Evolutionary conservation across 2,329 filamentous ascomycete species (phyloP), one percentile per base, ranked within the genome.

Genomic region (Exophiala sideris): DNA sequence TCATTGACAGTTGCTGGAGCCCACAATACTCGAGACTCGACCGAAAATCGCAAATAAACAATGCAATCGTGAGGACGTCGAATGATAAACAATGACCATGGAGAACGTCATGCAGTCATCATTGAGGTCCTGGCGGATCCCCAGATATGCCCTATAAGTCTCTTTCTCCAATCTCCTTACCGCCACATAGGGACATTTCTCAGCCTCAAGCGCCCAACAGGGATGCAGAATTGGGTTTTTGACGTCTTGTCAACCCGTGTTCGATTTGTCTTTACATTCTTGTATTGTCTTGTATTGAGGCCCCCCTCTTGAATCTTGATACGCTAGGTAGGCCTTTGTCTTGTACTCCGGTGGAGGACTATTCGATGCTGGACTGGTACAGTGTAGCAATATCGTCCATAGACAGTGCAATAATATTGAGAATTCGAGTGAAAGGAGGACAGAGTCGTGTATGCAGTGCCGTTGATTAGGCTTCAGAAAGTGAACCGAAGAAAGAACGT

Each of bases 81-180:
- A 48, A 16, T 45, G 38, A 32, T 44, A 35, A 32, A 29, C 38
- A 44, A 47, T 49, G 41, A 50, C n/a, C 44, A 47, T 39, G 18
- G 11, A 50, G 21, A 52, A 49, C 44, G 49, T 49, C 52, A 57
- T 60, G 54, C 57, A 52, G 54, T 57, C 57, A 60, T 60, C 54
- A 45, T 50, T 45, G 34, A 45, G 14, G 40, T 11, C 12, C 8
- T 41, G 29, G 51, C 46, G 54, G 51, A 50, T 35, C 54, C 16
- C 51, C 48, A 49, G 44, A 42, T 55, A 40, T 52, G 46, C 16
- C 20, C 18, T 44, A 45, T 21, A 47, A 44, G 18, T 34, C 45
- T 55, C 48, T 52, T 29, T 48, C 57, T 60, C 57, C 57, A 60
- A 60, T 60, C 57, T 60, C 57, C 49, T 54, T 57, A 49, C 54